Evolutionary conservation across 2,329 filamentous ascomycete genomes (phyloP), one percentile per base, ranked within the genome.

Genomic region (Daldinia sp.): DNA sequence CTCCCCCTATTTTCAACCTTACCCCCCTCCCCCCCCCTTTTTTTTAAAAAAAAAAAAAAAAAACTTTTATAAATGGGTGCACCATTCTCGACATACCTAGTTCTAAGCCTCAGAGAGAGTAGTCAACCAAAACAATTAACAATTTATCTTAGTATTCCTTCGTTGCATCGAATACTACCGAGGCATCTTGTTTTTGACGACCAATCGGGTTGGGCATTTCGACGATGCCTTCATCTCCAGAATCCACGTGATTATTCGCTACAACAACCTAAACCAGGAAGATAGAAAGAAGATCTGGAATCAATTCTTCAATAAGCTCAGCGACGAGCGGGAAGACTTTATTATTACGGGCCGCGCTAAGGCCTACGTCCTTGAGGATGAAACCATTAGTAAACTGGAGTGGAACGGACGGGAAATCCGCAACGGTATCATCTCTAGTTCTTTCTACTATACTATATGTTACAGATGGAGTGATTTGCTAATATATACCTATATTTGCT

Each of bases 141-240:
- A 33, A 33, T 44, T 23, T 18, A 3, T 26, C 39, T 28, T 39
- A 70, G 67, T 72, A 3, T 77, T 77, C 44, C 70, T 77, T 1
- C 65, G 74, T 4, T 63, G 62, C 10, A 65, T 77, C 35, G 74
- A 58, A 42, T 62, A 76, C 53, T 78, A 76, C 59, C 56, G 63
- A 1, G 74, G 73, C 7, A 74, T 77, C 18, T 65, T 77, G 1
- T 75, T 76, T 50, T 65, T 76, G 1, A 78, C 75, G 0, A 77
- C 75, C 0, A 77, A 77, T 53, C 69, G 73, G 6, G 79, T 82
- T 20, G 72, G 77, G 3, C 68, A 68, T 2, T 78, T 83, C 41
- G 81, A 83, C 57, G 78, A 80, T 37, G 81, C 81, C 0, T 79
- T 82, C 63, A 70, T 76, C 7, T 77, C 74, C 12, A 72, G 78